Evolutionary conservation across 2,329 filamentous ascomycete species (phyloP).

Genomic region (Stachybotrys chartarum): DNA sequence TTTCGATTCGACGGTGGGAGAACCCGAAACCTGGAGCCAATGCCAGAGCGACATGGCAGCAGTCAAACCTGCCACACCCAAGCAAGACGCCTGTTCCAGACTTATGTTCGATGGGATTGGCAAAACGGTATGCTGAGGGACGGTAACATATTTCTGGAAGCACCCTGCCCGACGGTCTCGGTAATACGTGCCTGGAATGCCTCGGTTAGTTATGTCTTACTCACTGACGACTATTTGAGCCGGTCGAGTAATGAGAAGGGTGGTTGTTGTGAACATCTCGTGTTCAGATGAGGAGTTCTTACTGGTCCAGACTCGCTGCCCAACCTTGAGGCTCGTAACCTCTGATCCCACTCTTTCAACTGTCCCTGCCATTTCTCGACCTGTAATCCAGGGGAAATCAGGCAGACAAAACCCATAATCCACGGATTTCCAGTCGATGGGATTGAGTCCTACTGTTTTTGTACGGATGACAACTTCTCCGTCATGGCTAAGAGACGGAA

Average conservation of each 20-base stretch:
- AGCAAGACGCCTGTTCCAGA: background rate
- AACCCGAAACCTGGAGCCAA: background rate
- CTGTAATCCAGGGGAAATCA: background rate
- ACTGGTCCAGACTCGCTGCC: background rate
- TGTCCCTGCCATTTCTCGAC: background rate
- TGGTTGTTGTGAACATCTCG: no score
- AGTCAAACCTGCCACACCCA: background rate
- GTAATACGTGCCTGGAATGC: background rate
- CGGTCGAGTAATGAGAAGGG: background rate
- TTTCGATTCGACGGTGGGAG: background rate
- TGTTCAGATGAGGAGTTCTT: background rate
- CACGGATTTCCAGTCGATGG: background rate
- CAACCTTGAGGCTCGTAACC: background rate
- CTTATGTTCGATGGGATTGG: background rate
- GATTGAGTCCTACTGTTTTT: background rate
- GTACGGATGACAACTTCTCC: background rate
- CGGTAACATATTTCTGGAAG: background rate
- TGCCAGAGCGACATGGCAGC: background rate
- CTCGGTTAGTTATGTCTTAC: background rate
- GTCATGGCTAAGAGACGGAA: background rate
- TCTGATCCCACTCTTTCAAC: background rate
- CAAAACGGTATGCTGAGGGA: background rate
- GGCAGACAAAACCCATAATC: background rate
- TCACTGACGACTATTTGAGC: no score
- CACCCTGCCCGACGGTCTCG: background rate